Evolutionary conservation across 2,329 filamentous ascomycete species (phyloP).

Genomic region (Aspergillus sp.): DNA sequence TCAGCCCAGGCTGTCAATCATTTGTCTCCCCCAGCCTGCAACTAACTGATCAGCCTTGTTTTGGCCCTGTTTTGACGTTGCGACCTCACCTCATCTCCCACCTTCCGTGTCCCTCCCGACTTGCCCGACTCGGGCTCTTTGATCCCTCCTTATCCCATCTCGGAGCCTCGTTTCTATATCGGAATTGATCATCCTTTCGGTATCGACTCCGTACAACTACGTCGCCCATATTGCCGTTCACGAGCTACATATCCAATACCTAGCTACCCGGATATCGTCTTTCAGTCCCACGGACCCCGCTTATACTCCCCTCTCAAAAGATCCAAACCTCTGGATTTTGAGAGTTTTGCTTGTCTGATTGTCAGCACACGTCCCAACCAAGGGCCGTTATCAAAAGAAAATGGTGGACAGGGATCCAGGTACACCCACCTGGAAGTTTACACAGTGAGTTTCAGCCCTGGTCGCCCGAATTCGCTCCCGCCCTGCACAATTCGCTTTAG

Average conservation of each 20-base stretch:
- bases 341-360: constrained; percentile 21
- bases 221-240: constrained; percentile 7
- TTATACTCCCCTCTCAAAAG: constrained; percentile 17
- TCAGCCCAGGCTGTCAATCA: constrained; percentile 31
- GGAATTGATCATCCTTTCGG: constrained; percentile 17
- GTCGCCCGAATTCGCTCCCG: background rate
- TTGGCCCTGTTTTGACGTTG: constrained; percentile 27
- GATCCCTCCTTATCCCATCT: constrained; percentile 23
- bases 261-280: constrained; percentile 14
- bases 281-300: constrained; percentile 23
- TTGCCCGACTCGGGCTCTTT: constrained; percentile 9
- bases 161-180: constrained; percentile 18
- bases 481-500: background rate
- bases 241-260: constrained; percentile 10
- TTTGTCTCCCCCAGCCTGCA: constrained; percentile 29
- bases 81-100: constrained; percentile 20
- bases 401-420: constrained; percentile 97
- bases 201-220: constrained; percentile 15
- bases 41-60: constrained; percentile 22
- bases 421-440: constrained; percentile 99
- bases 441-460: constrained; percentile 73
- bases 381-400: constrained; percentile 56
- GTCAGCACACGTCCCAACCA: constrained; percentile 28
- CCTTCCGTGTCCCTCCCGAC: constrained; percentile 17
- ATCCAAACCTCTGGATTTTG: constrained; percentile 20